These are phyloP conservation scores for Veloporphyrellus conicus DNA, from an alignment of 1,284 basidiomycete species.

Conservation along the genomic window DNA sequence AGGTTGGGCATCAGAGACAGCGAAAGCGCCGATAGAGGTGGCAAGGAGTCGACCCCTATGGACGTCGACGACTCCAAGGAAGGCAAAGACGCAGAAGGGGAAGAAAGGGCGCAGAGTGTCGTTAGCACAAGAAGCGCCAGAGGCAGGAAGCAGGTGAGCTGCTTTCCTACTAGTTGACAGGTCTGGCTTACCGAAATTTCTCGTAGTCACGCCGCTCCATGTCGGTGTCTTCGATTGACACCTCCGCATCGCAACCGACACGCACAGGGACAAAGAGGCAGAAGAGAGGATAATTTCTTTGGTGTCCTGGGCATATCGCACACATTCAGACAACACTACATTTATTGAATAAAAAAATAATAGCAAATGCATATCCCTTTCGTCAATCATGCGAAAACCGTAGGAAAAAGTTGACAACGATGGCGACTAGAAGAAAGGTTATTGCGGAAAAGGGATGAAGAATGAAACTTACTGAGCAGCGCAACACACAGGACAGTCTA, in stretches of 20 bases:
- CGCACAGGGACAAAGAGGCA: constrained; percentile 55
- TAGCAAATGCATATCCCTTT: background rate
- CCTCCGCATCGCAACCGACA: constrained; percentile 48
- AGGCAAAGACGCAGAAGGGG: constrained; percentile 36
- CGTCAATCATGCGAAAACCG: constrained; percentile 57
- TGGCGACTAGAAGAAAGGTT: constrained; percentile 57
- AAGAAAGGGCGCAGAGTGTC: constrained; percentile 62
- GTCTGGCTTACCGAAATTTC: constrained; percentile 1
- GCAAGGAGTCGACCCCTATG: constrained; percentile 31
- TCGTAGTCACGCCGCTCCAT: constrained; percentile 54
- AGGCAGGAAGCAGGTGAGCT: constrained; percentile 56
- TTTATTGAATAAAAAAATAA: constrained; percentile 15
- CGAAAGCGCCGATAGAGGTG: constrained; percentile 37
- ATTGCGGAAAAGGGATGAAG: background rate
- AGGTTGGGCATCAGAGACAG: constrained; percentile 58
- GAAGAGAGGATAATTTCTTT: constrained; percentile 42
- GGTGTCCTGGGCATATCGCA: constrained; percentile 3
- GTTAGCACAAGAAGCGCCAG: constrained; percentile 56
- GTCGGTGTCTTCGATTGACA: constrained; percentile 66
- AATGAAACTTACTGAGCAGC: constrained; percentile 61
- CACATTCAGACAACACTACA: constrained; percentile 4
- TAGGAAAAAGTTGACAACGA: constrained; percentile 86
- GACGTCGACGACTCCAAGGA: constrained; percentile 40
- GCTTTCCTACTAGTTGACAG: background rate
- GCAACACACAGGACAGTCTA: constrained; percentile 85